Conservation (phyloP, 352 stramenopile genomes). For the Phytophthora ramorum region DNA sequence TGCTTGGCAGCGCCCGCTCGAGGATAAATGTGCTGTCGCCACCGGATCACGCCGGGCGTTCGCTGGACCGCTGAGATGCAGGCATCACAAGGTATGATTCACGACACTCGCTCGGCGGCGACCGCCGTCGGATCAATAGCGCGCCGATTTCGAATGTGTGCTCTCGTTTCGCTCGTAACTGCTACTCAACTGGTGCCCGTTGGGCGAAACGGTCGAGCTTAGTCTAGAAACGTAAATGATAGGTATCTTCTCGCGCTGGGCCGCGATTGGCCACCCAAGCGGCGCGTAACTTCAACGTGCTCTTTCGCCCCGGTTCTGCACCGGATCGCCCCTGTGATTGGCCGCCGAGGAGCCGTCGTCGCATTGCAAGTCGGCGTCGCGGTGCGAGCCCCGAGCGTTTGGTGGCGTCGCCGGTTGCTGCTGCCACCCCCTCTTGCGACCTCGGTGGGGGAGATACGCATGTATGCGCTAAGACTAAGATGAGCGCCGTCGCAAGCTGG, state of each 20-base stretch:
- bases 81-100: neutral
- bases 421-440: neutral
- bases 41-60: neutral
- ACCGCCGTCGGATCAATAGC: neutral
- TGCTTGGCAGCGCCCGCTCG: neutral
- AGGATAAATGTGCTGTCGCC: constrained; percentile 17
- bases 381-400: neutral
- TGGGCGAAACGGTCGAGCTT: constrained; percentile 2
- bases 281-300: constrained; percentile 19
- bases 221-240: constrained; percentile 29
- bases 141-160: constrained; percentile 1
- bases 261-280: constrained; percentile 7
- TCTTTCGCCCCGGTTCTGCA: neutral
- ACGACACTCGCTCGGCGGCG: neutral
- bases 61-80: constrained; percentile 3
- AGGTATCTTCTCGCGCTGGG: constrained; percentile 4
- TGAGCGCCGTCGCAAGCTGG: neutral
- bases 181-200: neutral
- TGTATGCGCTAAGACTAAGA: neutral
- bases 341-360: constrained; percentile 1
- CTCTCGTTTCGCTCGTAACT: constrained; percentile 4
- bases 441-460: neutral
- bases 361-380: constrained; percentile 3
- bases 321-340: too few species aligned
- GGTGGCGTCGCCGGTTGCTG: neutral